These are phyloP conservation scores for Trypanosoma cruzi DNA, from an alignment of 208 protist genomes.

Conservation along the genomic window DNA sequence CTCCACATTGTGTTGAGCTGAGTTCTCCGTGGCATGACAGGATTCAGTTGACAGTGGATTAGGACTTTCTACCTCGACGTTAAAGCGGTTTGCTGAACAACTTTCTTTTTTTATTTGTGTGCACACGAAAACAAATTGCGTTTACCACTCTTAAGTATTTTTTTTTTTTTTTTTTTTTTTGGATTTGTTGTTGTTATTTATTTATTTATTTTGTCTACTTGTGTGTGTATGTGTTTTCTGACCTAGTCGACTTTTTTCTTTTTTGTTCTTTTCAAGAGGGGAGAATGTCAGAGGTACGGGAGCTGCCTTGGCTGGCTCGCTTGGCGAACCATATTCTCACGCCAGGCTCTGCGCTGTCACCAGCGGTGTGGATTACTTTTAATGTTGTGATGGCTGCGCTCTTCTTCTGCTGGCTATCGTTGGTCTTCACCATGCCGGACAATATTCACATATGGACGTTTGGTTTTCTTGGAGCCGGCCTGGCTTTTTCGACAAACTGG, in stretches of 20 bases:
- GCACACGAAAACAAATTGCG: background rate
- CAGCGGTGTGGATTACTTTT: slow-evolving; percentile 77
- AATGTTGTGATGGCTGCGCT: slow-evolving; percentile 82
- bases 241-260: too few species aligned
- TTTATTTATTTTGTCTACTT: background rate
- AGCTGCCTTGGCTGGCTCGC: slow-evolving; percentile 61
- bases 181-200: background rate
- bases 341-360: slow-evolving; percentile 84
- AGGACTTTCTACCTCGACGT: background rate
- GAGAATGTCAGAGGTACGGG: slow-evolving; percentile 31
- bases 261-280: background rate
- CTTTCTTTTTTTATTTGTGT: background rate
- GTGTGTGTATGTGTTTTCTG: slow-evolving; percentile 3
- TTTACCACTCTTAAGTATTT: background rate
- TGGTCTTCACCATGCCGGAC: slow-evolving; percentile 71
- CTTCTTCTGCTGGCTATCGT: slow-evolving; percentile 72
- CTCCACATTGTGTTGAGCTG: slow-evolving; percentile 80
- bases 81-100: background rate
- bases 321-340: slow-evolving; percentile 86
- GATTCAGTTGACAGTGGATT: slow-evolving; percentile 44
- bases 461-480: slow-evolving; percentile 76
- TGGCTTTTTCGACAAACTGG: slow-evolving; percentile 88
- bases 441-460: slow-evolving; percentile 91
- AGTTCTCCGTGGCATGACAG: slow-evolving; percentile 73
- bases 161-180: too few species aligned